Base-by-base conservation (phyloP, 257 asterid species). In the Solanum okadae region DNA sequence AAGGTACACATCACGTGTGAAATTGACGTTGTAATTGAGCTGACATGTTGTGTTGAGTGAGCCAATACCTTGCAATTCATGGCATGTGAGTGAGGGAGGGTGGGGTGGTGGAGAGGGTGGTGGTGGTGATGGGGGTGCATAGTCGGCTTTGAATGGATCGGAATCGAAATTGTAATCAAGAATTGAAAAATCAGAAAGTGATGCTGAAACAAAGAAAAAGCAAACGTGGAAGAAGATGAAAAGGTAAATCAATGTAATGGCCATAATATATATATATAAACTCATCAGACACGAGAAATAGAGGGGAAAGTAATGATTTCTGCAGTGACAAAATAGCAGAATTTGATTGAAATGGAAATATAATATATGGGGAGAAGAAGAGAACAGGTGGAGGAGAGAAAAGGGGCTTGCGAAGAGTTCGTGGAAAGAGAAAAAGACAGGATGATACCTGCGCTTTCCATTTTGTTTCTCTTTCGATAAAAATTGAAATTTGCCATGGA, bases 41-140 rank as follows among this genome's bases (percentile, higher is more conserved):
- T 95, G 92, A 68, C 99, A 96, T 56, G 97, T 96, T 87, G 98
- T 94, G 91, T 94, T 90, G 12, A 96, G 89, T 29, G 98, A 92
- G n/a, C 99, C 99, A 7, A 94, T 89, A 14, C 98, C 99, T 23
- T 90, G 91, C 90, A 95, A 87, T 18, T 93, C 93, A 34, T 89
- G 89, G 88, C 98, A 96, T 0, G 96, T 89, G 67, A 95, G 88
- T 15, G 94, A 75, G 16, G 94, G 90, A 12, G 94, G 90, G 88
- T 93, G 94, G 27, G 94, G 92, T 15, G 95, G 94, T 18, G 96
- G 95, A 7, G 93, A 85, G 14, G 98, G 94, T 33, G 95, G 94
- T n/a, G 94, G 94, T 23, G 96, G 96, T 16, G 90, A 52, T 85
- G 94, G 95, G 83, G 94, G 94, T 27, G 93, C 85, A 89, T 92